A percentile compares a stretch with the other conserved stretches of the same genome.
phyloP scores from a whole-genome alignment of 2,329 filamentous ascomycete genomes.

The Botrytis elliptica region DNA sequence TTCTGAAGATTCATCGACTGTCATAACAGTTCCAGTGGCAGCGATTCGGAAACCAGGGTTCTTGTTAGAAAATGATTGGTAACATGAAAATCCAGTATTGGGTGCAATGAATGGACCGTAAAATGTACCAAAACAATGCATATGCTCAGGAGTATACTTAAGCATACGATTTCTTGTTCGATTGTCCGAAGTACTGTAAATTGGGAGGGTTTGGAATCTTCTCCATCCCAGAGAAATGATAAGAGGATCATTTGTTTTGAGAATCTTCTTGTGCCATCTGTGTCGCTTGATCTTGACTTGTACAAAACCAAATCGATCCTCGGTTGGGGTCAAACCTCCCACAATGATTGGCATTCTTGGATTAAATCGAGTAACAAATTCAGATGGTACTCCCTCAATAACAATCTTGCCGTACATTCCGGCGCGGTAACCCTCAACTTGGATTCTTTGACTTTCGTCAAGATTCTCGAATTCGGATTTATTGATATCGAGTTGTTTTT shows the following conservation, averaged over 20 bases:
- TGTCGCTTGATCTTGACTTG: conserved; percentile 97
- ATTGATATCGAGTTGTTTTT: conserved; percentile 97
- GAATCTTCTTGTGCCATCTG: conserved; percentile 98
- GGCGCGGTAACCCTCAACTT: conserved; percentile 86
- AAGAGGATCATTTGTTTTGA: conserved; percentile 96
- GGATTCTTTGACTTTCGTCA: conserved; percentile 77
- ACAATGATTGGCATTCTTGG: conserved; percentile 80
- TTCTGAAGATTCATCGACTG: conserved; percentile 91
- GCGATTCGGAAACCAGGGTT: conserved; percentile 91
- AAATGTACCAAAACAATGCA: conserved; percentile 97
- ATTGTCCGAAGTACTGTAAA: conserved; percentile 94
- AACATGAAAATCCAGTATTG: conserved; percentile 92
- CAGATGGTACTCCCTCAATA: conserved; percentile 82
- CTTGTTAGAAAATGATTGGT: conserved; percentile 81
- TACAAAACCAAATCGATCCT: conserved; percentile 93
- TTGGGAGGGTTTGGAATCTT: conserved; percentile 85
- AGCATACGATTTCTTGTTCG: conserved; percentile 94
- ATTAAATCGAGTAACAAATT: conserved; percentile 83
- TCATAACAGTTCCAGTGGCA: conserved; percentile 88
- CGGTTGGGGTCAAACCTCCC: conserved; percentile 87
- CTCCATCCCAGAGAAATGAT: conserved; percentile 98
- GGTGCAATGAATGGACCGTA: conserved; percentile 94
- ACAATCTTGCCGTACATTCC: conserved; percentile 93
- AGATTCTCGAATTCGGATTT: conserved; percentile 86
- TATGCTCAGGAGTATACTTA: conserved; percentile 98